Conservation (phyloP, 306 rosid species). For the Cicer chorassanicum region DNA sequence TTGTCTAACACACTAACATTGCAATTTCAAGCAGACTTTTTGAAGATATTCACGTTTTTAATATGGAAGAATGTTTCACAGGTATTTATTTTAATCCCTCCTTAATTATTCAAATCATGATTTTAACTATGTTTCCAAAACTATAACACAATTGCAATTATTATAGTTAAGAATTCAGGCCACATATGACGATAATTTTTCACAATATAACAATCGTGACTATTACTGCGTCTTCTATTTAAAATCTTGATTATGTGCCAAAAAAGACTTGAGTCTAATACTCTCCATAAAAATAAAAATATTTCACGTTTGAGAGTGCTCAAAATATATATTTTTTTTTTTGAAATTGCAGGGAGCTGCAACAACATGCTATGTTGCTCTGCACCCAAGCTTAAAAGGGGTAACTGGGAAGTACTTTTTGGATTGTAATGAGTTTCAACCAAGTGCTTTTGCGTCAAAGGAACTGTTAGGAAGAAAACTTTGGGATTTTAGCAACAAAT, state of each 20-base stretch:
- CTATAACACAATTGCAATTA: too few relatives aligned
- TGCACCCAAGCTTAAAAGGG: slow-evolving; percentile 77
- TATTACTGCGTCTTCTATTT: neutral
- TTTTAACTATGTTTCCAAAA: too few relatives aligned
- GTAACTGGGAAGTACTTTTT: slow-evolving; percentile 70
- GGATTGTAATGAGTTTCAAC: slow-evolving; percentile 76
- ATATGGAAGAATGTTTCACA: slow-evolving; percentile 89
- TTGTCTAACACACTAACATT: neutral
- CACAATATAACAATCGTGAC: too few relatives aligned
- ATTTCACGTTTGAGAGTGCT: slow-evolving; percentile 12
- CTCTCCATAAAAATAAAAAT: neutral
- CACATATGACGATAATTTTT: too few relatives aligned
- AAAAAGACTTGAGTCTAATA: neutral
- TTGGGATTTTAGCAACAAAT: slow-evolving; percentile 88
- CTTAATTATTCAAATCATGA: neutral
- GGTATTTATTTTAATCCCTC: slow-evolving; percentile 51
- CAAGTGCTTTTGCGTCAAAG: slow-evolving; percentile 62
- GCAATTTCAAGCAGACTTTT: slow-evolving; percentile 49
- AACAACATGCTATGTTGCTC: slow-evolving; percentile 82
- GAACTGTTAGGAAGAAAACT: slow-evolving; percentile 57
- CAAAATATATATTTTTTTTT: neutral
- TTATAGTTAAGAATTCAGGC: too few relatives aligned
- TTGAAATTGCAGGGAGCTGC: slow-evolving; percentile 73
- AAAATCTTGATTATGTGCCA: too few relatives aligned
- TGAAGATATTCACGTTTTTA: slow-evolving; percentile 65